phyloP scores from a whole-genome alignment of 1,139 yeast species.

The Candida buenavistaensis region DNA sequence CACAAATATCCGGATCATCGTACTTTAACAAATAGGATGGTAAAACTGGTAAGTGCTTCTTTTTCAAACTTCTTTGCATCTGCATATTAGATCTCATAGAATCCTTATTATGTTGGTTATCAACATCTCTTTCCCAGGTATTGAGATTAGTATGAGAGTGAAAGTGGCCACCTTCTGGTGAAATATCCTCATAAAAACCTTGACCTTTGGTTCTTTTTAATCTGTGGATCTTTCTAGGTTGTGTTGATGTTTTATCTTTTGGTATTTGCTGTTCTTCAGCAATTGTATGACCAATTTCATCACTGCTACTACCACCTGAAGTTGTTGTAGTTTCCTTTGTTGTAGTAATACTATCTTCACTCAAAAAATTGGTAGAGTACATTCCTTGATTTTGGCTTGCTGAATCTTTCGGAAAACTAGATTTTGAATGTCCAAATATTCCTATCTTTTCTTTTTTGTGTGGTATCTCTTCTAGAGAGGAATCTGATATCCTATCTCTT shows the following conservation, averaged over 20 bases:
- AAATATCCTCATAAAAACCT: background rate
- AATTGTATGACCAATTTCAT: slow-evolving; percentile 8
- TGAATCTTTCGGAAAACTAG: slow-evolving; percentile 12
- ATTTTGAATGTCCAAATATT: slow-evolving; percentile 12
- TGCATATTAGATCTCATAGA: slow-evolving; percentile 11
- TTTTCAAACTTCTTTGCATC: slow-evolving; percentile 26
- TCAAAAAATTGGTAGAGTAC: slow-evolving; percentile 9
- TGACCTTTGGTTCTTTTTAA: background rate
- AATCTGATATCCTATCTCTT: slow-evolving; percentile 11
- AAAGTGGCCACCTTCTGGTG: no score
- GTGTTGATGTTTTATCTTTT: background rate
- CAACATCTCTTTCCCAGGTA: slow-evolving; percentile 15
- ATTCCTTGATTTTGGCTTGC: slow-evolving; percentile 13
- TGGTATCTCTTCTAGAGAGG: slow-evolving; percentile 12
- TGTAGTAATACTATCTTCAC: slow-evolving; percentile 3
- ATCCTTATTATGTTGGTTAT: slow-evolving; percentile 9
- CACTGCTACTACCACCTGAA: slow-evolving; percentile 11
- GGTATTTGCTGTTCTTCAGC: no score
- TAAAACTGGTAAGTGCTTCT: slow-evolving; percentile 27
- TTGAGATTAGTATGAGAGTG: no score
- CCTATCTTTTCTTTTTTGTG: slow-evolving; percentile 12
- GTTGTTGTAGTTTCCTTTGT: slow-evolving; percentile 9
- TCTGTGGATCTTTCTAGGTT: slow-evolving; percentile 8
- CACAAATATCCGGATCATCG: slow-evolving; percentile 24
- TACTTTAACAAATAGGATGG: slow-evolving; percentile 21